Evolutionary conservation across 2,329 filamentous ascomycete species (phyloP).

Genomic region (Colletotrichum sp.): DNA sequence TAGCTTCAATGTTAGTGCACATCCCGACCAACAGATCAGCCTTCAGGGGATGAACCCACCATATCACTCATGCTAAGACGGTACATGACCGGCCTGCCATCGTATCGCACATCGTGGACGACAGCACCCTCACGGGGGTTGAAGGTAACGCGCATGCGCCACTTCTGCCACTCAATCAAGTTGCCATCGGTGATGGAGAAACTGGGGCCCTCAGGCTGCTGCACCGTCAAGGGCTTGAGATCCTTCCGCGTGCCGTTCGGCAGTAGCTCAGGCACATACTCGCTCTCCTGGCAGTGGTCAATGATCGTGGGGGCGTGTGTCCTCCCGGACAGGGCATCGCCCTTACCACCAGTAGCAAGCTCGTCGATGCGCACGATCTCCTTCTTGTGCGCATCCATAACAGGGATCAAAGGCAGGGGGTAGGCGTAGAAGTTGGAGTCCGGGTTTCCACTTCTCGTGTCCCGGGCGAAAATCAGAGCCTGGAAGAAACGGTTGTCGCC

Average conservation of each 20-base stretch:
- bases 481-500: conserved; percentile 37
- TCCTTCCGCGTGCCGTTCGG: conserved; percentile 48
- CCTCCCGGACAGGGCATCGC: conserved; percentile 24
- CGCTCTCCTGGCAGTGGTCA: conserved; percentile 36
- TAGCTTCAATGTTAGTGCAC: not conserved
- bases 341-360: conserved; percentile 36
- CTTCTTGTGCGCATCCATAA: conserved; percentile 36
- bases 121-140: conserved; percentile 64
- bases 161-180: conserved; percentile 53
- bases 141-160: conserved; percentile 65
- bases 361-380: conserved; percentile 38
- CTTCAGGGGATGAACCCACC: conserved; percentile 25
- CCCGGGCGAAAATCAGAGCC: conserved; percentile 35
- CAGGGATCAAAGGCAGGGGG: conserved; percentile 51
- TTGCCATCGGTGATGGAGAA: conserved; percentile 53
- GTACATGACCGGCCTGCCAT: conserved; percentile 61
- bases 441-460: conserved; percentile 33
- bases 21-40: not conserved
- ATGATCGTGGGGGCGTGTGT: conserved; percentile 24
- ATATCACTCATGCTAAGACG: conserved; percentile 64
- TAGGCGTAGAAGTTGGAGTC: conserved; percentile 57
- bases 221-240: conserved; percentile 65
- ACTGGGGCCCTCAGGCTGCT: conserved; percentile 65
- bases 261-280: conserved; percentile 48
- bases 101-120: conserved; percentile 63